Base-by-base conservation (phyloP, 371 early-diverging fungal species). In the Mucor lusitanicus region DNA sequence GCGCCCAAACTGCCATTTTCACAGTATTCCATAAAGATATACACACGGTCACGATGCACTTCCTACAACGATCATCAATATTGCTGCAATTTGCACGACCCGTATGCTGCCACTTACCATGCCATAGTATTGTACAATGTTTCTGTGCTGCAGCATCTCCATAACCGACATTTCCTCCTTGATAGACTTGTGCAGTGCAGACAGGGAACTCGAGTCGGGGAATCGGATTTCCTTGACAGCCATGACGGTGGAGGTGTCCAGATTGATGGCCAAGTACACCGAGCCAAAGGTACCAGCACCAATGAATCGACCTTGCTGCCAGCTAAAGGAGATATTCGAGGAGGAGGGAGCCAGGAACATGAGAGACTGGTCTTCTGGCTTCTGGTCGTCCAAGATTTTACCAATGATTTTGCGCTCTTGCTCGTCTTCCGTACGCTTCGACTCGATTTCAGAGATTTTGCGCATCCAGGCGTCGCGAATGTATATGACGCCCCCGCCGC, bases 11-110 rank as follows among this genome's bases (percentile, higher is more conserved):
- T 92, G 42, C 97, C 95, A 42, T 90, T 87, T 64, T 92, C 89
- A 72, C 95, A 94, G 75, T 94, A 95, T 77, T 98, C 98, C 95
- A 98, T 95, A 72, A 98, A 96, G 48, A 97, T 91, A 64, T 88
- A 94, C 5, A 95, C 91, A 73, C 92, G 91, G 70, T 95, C 96
- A 61, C 95, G 88, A 73, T 93, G 94, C 23, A 95, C 94, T 75
- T 96, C 97, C 80, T 80, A 71, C 25, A 59, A 28, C 28, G 44
- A 27, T n/a, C n/a, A n/a, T n/a, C n/a, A n/a, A n/a, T n/a, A n/a
- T n/a, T n/a, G n/a, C n/a, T n/a, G n/a, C n/a, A n/a, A n/a, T n/a
- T n/a, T n/a, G n/a, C n/a, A n/a, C 9, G 6, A 9, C 1, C 35
- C 9, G 9, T 8, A 35, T 35, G 35, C 35, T 35, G 35, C 6